Evolutionary conservation across 306 rosid genomes (phyloP).

Genomic region (Vigna hirtella): DNA sequence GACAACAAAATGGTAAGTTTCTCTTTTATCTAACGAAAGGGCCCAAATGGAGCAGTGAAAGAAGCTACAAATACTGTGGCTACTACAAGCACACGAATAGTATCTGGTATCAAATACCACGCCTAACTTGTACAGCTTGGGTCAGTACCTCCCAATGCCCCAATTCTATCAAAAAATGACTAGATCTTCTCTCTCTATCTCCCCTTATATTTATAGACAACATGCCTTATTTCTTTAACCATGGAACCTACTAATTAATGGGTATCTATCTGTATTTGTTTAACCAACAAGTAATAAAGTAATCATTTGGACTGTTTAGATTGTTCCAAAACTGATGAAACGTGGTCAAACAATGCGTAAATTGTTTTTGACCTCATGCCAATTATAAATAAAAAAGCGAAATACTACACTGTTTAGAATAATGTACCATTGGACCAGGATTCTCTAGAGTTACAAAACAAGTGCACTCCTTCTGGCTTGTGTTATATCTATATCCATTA

Average conservation of each 20-base stretch:
- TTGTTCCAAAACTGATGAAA: not conserved
- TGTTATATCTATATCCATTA: not conserved
- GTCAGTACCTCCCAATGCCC: not conserved
- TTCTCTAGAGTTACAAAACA: not conserved
- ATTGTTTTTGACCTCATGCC: not conserved
- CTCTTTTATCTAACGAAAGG: not conserved
- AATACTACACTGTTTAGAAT: not conserved
- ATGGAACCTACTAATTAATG: not conserved
- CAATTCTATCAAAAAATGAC: not conserved
- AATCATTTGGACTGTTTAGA: not conserved
- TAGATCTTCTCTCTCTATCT: not conserved
- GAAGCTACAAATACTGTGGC: not conserved
- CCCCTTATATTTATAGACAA: not conserved
- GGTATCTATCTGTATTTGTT: not conserved
- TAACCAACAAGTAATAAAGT: not conserved
- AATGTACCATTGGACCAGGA: not conserved
- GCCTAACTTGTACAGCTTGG: not conserved
- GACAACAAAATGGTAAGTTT: not conserved
- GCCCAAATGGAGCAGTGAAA: not conserved
- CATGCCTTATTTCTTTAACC: not conserved
- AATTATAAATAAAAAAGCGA: not conserved
- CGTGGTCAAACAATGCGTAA: not conserved
- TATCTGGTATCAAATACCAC: not conserved
- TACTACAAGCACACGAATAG: not conserved
- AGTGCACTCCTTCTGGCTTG: not conserved